A percentile compares a stretch with the other conserved stretches of the same genome.
Evolutionary conservation across 148 eudicot species (phyloP).

Genomic region (Rhododendron griersonianum): DNA sequence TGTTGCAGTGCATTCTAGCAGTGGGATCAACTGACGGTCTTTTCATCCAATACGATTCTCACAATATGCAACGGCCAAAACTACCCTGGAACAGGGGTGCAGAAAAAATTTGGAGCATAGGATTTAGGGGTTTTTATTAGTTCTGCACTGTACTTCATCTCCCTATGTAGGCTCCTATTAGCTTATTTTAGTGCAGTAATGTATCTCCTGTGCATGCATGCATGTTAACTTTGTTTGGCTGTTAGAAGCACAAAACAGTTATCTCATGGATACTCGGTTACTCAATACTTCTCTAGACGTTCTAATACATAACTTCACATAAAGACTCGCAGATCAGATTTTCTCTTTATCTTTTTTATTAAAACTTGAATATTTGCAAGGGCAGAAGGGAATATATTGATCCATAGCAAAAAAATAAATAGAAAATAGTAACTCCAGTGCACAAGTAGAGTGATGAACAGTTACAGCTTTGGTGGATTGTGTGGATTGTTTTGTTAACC

Average conservation of each 20-base stretch:
- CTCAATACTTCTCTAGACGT: neutral
- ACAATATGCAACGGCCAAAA: neutral
- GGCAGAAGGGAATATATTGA: neutral
- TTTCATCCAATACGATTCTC: neutral
- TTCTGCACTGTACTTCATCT: slow-evolving; percentile 3
- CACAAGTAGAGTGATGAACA: neutral
- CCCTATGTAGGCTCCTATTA: neutral
- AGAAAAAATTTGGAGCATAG: neutral
- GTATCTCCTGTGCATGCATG: neutral
- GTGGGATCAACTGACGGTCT: no score
- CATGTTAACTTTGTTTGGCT: neutral
- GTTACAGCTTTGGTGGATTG: neutral
- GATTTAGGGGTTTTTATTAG: neutral
- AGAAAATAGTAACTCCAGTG: neutral
- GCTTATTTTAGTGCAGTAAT: neutral
- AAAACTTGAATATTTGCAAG: neutral
- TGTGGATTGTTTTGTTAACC: neutral
- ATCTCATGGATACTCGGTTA: neutral
- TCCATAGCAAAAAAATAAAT: neutral
- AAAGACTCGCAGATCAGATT: neutral
- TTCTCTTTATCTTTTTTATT: neutral
- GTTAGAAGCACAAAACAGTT: neutral
- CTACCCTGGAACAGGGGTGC: neutral
- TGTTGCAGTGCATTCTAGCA: no score
- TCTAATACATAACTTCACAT: neutral